These are phyloP conservation scores for Oryza longistaminata DNA, from an alignment of 176 grass and related monocot species.

Conservation along the genomic window DNA sequence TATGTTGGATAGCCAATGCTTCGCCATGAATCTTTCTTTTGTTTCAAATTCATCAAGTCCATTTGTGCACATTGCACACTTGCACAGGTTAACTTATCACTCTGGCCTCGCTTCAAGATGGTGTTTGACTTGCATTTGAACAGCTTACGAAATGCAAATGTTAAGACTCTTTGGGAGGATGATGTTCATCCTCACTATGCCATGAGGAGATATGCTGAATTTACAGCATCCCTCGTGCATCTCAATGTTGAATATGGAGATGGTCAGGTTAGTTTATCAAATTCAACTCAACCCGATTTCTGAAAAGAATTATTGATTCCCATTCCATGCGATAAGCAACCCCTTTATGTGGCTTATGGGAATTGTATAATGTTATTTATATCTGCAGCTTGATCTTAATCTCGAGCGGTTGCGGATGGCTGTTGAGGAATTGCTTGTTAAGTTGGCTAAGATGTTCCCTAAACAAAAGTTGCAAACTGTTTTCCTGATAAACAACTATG, in stretches of 20 bases:
- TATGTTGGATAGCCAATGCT: background rate
- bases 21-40: constrained; percentile 12
- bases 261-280: constrained; percentile 76
- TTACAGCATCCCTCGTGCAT: constrained; percentile 92
- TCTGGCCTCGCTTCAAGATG: constrained; percentile 99
- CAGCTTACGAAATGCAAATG: constrained; percentile 88
- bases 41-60: constrained; percentile 1
- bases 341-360: constrained; percentile 17
- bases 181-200: constrained; percentile 98
- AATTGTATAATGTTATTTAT: constrained; percentile 23
- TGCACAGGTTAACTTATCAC: constrained; percentile 83
- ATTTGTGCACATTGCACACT: constrained; percentile 44
- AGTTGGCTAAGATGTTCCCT: constrained; percentile 81
- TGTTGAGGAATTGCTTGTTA: constrained; percentile 85
- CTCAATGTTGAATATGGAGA: constrained; percentile 97
- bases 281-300: constrained; percentile 9
- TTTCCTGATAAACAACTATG: constrained; percentile 98
- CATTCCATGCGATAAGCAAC: constrained; percentile 14
- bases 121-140: constrained; percentile 97
- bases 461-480: constrained; percentile 90
- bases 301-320: background rate
- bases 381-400: constrained; percentile 86
- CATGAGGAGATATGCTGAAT: constrained; percentile 91
- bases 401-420: constrained; percentile 92
- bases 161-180: constrained; percentile 92